Percentiles rank a stretch among this genome's conserved stretches.
These are phyloP conservation scores for Yamadazyma insecticola DNA, from an alignment of 805 yeast species.

Conservation along the genomic window DNA sequence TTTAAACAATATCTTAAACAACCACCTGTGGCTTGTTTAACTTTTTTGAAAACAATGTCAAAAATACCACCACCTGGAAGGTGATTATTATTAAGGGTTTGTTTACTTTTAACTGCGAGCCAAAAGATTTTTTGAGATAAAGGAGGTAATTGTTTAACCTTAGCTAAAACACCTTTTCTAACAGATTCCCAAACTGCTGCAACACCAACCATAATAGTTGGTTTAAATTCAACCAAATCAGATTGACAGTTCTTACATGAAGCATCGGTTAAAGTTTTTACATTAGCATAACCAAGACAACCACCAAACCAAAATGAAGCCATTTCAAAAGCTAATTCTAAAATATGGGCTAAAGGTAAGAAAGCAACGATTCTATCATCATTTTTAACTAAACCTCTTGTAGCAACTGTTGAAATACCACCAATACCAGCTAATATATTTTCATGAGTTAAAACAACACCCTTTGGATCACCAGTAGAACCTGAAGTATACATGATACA, in stretches of 20 bases:
- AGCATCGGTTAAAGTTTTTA: slow-evolving; percentile 80
- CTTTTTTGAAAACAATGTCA: slow-evolving; percentile 81
- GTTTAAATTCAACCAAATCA: slow-evolving; percentile 81
- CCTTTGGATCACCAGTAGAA: slow-evolving; percentile 81
- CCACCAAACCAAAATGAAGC: slow-evolving; percentile 85
- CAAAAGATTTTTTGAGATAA: slow-evolving; percentile 79
- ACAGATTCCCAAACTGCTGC: slow-evolving; percentile 98
- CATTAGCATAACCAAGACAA: slow-evolving; percentile 82
- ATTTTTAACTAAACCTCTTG: slow-evolving; percentile 43
- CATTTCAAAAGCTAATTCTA: slow-evolving; percentile 87
- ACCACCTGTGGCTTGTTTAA: slow-evolving; percentile 95
- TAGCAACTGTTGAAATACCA: slow-evolving; percentile 69
- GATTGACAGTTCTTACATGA: slow-evolving; percentile 83
- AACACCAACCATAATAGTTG: slow-evolving; percentile 96
- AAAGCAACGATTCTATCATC: slow-evolving; percentile 79
- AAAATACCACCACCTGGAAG: slow-evolving; percentile 71
- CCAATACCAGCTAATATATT: slow-evolving; percentile 81
- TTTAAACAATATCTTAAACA: slow-evolving; percentile 65
- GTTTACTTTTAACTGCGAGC: slow-evolving; percentile 77
- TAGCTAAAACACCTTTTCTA: slow-evolving; percentile 83
- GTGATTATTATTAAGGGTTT: slow-evolving; percentile 54
- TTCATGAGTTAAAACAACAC: slow-evolving; percentile 64
- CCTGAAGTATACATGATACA: slow-evolving; percentile 89
- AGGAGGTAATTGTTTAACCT: slow-evolving; percentile 62
- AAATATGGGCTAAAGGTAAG: slow-evolving; percentile 94